Evolutionary conservation across 345 rosid genomes (phyloP).

Genomic region (Pistacia vera): DNA sequence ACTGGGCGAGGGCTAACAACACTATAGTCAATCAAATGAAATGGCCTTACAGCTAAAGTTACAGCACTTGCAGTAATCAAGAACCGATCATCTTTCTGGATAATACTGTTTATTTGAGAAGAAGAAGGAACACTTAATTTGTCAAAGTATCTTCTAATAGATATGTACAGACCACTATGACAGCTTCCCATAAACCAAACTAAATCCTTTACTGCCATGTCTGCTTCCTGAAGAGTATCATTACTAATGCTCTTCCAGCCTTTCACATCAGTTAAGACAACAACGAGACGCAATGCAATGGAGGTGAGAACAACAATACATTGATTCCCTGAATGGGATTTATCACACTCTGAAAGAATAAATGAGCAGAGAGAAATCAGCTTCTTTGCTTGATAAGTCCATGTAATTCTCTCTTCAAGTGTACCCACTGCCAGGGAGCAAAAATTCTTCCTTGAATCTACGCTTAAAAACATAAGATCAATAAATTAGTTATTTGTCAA

Average conservation of each 20-base stretch:
- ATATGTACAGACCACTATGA: constrained; percentile 65
- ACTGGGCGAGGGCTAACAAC: constrained; percentile 26
- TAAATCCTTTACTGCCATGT: constrained; percentile 56
- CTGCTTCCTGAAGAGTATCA: constrained; percentile 45
- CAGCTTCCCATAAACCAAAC: constrained; percentile 66
- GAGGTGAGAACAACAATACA: constrained; percentile 55
- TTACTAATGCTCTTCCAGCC: constrained; percentile 60
- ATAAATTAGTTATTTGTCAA: constrained; percentile 13
- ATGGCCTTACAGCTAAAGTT: constrained; percentile 84
- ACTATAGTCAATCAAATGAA: constrained; percentile 44
- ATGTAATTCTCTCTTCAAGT: constrained; percentile 65
- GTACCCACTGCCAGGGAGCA: constrained; percentile 63
- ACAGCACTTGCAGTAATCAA: constrained; percentile 79
- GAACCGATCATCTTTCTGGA: constrained; percentile 62
- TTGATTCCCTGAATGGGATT: constrained; percentile 36
- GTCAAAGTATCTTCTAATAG: constrained; percentile 63
- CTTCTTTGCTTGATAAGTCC: constrained; percentile 68
- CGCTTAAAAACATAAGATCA: constrained; percentile 25
- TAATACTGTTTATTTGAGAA: constrained; percentile 30
- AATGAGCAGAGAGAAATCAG: constrained; percentile 69
- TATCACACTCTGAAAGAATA: constrained; percentile 56
- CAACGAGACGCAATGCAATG: constrained; percentile 64
- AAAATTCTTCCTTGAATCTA: constrained; percentile 72
- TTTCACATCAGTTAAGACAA: constrained; percentile 72
- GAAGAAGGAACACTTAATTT: constrained; percentile 39